Evolutionary conservation across 2,329 filamentous ascomycete species (phyloP), one percentile per base, ranked within the genome.

Genomic region (Fusarium abutilonis): DNA sequence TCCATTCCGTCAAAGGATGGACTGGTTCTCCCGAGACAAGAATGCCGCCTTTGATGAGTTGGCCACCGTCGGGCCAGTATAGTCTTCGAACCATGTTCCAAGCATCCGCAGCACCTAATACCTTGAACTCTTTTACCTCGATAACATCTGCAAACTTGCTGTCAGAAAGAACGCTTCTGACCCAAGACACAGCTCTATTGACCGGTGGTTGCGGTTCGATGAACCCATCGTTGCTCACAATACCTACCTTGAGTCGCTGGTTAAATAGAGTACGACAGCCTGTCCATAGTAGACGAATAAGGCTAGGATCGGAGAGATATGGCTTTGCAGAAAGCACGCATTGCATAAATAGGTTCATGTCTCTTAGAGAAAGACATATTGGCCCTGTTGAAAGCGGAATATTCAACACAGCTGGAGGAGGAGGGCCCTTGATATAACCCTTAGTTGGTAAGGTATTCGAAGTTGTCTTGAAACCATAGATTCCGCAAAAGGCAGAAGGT

Each of bases 61-160:
- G 60, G 51, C 36, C 79, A 13, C 77, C 78, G 23, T 82, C 80
- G 0, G 81, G 81, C 69, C 78, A 83, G 72, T 83, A 83, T 11
- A 80, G 75, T 4, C 60, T 60, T 43, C 73, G 60, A 61, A 80
- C 76, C 64, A 64, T 72, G 0, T 36, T 31, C 58, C 68, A 73
- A 0, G 72, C 73, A 15, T 77, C 62, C 21, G 64, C 63, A 1
- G 68, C 65, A 3, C 71, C 68, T n/a, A 70, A 72, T 0, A 76
- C 73, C 2, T 51, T 67, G 55, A 79, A 80, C 0, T 61, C 26
- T 50, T 77, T 79, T 9, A 79, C 40, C 29, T 76, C 67, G 9
- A 79, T 35, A 1, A 56, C 9, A 0, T 44, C 48, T 1, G 63
- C 42, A 6, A 61, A 47, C 3, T 63, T 63, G 5, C 71, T 65